phyloP scores from a whole-genome alignment of 1,284 basidiomycete genomes.

The Cutaneotrichosporon arboriforme region DNA sequence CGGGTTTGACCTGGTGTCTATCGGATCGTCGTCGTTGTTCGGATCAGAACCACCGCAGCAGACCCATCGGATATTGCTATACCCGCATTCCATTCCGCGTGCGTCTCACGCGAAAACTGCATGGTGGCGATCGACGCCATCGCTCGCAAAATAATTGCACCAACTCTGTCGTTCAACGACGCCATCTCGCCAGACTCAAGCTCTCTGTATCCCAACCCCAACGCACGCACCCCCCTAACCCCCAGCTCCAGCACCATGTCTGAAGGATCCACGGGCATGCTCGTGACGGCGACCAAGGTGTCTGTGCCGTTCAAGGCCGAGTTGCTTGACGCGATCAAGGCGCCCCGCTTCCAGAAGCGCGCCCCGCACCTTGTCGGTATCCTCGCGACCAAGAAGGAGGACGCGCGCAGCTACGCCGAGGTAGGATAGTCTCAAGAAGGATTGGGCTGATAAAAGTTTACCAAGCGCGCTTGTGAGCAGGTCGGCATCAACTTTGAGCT shows the following conservation, averaged over 20 bases:
- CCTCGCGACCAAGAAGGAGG: slow-evolving; percentile 76
- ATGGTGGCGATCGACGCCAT: neutral
- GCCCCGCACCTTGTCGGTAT: slow-evolving; percentile 83
- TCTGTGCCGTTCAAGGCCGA: slow-evolving; percentile 48
- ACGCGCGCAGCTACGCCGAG: slow-evolving; percentile 85
- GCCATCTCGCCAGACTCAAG: no score
- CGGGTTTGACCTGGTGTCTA: no score
- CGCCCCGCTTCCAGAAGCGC: slow-evolving; percentile 28
- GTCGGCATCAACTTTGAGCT: slow-evolving; percentile 84
- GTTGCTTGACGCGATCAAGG: slow-evolving; percentile 33
- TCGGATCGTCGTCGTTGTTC: no score
- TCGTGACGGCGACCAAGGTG: slow-evolving; percentile 47
- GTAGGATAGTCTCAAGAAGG: slow-evolving; percentile 18
- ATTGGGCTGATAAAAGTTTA: slow-evolving; percentile 55
- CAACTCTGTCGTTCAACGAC: no score
- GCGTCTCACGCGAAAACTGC: no score
- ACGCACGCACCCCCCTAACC: neutral
- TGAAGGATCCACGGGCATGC: slow-evolving; percentile 29
- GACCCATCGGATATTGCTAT: no score
- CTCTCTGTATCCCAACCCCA: no score
- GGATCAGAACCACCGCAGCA: no score
- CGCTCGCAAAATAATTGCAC: no score
- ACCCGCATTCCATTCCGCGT: no score
- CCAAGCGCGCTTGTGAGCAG: slow-evolving; percentile 80
- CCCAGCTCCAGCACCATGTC: slow-evolving; percentile 10